Percentiles rank a stretch among this genome's conserved stretches.
Conservation (phyloP, 2,329 filamentous ascomycete species). For the Emergomyces africanus region DNA sequence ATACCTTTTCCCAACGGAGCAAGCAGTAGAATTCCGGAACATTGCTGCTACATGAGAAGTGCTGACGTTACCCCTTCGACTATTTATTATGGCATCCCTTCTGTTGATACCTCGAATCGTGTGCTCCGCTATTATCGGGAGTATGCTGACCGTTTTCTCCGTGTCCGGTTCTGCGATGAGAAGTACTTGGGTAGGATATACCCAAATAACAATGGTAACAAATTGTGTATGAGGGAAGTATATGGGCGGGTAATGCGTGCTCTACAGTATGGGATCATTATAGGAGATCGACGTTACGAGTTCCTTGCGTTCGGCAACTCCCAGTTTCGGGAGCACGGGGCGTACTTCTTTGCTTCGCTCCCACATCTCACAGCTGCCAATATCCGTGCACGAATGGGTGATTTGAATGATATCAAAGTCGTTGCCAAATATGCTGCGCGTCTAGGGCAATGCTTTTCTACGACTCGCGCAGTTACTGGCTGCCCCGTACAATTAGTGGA, state of each 20-base stretch:
- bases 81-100: constrained; percentile 63
- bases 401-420: constrained; percentile 65
- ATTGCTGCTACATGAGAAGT: constrained; percentile 65
- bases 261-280: constrained; percentile 62
- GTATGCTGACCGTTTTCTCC: constrained; percentile 66
- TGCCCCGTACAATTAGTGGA: constrained; percentile 45
- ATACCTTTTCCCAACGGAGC: constrained; percentile 33
- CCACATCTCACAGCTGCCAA: constrained; percentile 54
- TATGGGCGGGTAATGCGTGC: constrained; percentile 62
- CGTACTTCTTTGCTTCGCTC: constrained; percentile 78
- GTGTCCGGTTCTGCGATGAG: constrained; percentile 85
- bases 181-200: constrained; percentile 49
- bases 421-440: constrained; percentile 86
- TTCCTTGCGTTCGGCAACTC: constrained; percentile 95
- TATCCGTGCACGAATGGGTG: constrained; percentile 78
- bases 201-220: constrained; percentile 31
- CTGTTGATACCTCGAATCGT: constrained; percentile 76
- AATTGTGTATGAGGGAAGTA: constrained; percentile 51
- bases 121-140: constrained; percentile 61
- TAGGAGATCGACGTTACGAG: constrained; percentile 71
- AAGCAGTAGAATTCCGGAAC: constrained; percentile 46
- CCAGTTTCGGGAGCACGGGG: constrained; percentile 81
- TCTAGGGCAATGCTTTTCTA: constrained; percentile 91
- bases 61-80: constrained; percentile 74
- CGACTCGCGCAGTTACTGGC: constrained; percentile 61